Base-by-base conservation (phyloP, 768 basidiomycete genomes). In the Macrocybe gigantea region DNA sequence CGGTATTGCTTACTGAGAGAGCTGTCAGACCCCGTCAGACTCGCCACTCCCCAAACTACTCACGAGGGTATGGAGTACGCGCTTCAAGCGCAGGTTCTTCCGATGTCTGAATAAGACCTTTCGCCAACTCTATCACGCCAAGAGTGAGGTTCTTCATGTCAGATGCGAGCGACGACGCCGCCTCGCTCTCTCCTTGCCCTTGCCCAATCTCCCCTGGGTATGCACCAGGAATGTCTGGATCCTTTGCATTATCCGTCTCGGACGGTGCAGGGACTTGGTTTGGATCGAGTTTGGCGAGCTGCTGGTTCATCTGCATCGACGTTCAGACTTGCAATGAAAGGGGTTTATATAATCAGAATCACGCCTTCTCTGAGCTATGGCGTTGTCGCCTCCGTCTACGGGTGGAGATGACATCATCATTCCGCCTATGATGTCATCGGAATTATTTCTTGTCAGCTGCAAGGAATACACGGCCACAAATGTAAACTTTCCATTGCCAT, bases 91-190 rank as follows among this genome's bases (percentile, higher is more conserved):
- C 53, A 4, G 63, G 54, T 31, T 57, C 54, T 13, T 53, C 47
- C 36, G 56, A 59, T 8, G 43, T 52, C 3, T 59, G 62, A 31
- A 62, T 44, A 33, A 57, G 56, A 31, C 55, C 48, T n/a, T 51
- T 53, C 32, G 55, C 56, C 5, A 55, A 45, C 22, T 59, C 55
- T 15, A 51, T 40, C 9, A 48, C 51, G 2, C 38, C 46, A 12
- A 44, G 37, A 2, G 49, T 44, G 10, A 41, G 39, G 12, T 44
- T 47, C 37, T 45, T 46, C 13, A 45, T 38, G 14, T 47, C 34
- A 5, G 40, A 42, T 34, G 35, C 40, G 3, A 34, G 43, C 8
- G 39, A 47, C 9, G 32, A 12, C 9, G 15, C 31, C 5, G 47
- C 33, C 14, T 32, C 8, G 11, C 22, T 22, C 4, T 22, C 22